Evolutionary conservation across 1,284 basidiomycete species (phyloP).

Genomic region (Pascua sp.): DNA sequence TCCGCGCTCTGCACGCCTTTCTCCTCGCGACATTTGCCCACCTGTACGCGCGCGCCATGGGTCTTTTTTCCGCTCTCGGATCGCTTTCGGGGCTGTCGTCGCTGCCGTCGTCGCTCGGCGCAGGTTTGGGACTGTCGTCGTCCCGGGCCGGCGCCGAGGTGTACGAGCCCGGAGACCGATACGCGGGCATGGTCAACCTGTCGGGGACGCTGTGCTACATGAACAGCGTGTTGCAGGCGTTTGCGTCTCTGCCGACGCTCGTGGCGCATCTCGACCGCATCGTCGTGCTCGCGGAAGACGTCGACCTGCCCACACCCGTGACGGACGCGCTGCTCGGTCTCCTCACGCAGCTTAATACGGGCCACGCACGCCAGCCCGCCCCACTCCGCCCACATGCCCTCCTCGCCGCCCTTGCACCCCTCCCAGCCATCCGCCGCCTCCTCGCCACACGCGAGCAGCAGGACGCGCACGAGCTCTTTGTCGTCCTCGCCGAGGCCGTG

Average conservation of each 20-base stretch:
- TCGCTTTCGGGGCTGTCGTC: not conserved
- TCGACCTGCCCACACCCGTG: slow-evolving; percentile 76
- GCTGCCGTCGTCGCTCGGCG: not conserved
- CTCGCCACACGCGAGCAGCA: slow-evolving; percentile 85
- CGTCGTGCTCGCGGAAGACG: slow-evolving; percentile 65
- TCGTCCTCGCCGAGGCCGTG: slow-evolving; percentile 79
- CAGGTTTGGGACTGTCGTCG: not conserved
- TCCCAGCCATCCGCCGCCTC: slow-evolving; percentile 61
- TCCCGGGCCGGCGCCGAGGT: not conserved
- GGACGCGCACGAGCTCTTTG: slow-evolving; percentile 93
- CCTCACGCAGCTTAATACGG: slow-evolving; percentile 70
- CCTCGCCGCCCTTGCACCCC: slow-evolving; percentile 63
- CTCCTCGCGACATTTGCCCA: not conserved
- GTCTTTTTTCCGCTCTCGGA: slow-evolving; percentile 5
- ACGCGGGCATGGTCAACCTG: slow-evolving; percentile 84
- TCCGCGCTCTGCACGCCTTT: slow-evolving; percentile 2
- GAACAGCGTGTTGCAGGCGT: slow-evolving; percentile 86
- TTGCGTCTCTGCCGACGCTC: slow-evolving; percentile 75
- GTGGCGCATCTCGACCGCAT: slow-evolving; percentile 69
- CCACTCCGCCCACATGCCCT: slow-evolving; percentile 68
- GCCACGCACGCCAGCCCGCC: slow-evolving; percentile 55
- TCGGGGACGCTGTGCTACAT: slow-evolving; percentile 94
- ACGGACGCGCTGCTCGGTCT: slow-evolving; percentile 70
- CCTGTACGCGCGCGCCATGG: slow-evolving; percentile 5
- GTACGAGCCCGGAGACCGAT: slow-evolving; percentile 40